phyloP scores from a whole-genome alignment of 2,329 filamentous ascomycete species.

The Nemania serpens region DNA sequence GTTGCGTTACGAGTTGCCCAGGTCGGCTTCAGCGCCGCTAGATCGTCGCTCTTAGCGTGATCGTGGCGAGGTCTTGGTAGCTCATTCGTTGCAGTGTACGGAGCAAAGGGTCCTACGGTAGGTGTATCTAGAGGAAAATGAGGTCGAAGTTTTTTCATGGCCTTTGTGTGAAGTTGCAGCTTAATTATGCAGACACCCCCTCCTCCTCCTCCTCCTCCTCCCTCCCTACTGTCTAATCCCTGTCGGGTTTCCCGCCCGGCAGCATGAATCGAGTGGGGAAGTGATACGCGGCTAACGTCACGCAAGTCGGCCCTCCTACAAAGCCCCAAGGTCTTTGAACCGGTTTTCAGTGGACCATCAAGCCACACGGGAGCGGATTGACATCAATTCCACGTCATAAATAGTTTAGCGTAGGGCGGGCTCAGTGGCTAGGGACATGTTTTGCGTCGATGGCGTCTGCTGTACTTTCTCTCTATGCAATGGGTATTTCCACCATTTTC shows the following conservation, averaged over 20 bases:
- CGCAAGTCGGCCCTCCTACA: conserved; percentile 17
- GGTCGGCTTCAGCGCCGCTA: conserved; percentile 19
- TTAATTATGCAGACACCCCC: neutral
- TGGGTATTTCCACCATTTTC: no score
- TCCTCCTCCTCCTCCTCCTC: no score
- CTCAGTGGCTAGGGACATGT: conserved; percentile 3
- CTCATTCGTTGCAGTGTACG: neutral
- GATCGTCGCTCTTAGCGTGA: conserved; percentile 24
- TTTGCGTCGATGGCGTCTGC: no score
- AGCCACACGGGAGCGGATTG: conserved; percentile 35
- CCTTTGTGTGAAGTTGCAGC: no score
- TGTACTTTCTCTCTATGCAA: no score
- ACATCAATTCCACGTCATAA: conserved; percentile 38
- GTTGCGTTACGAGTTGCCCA: conserved; percentile 15
- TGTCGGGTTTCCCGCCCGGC: conserved; percentile 14
- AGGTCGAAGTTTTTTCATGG: no score
- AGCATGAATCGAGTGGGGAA: conserved; percentile 13
- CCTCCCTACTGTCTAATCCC: neutral
- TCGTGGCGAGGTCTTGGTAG: conserved; percentile 7
- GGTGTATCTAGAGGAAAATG: neutral
- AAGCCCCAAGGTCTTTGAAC: conserved; percentile 23
- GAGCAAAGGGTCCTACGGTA: neutral
- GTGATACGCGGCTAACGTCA: conserved; percentile 30
- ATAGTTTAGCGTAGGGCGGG: conserved; percentile 21
- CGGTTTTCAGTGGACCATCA: conserved; percentile 34